Evolutionary conservation across 1,139 yeast species (phyloP).

Genomic region (Taphrina pruni): DNA sequence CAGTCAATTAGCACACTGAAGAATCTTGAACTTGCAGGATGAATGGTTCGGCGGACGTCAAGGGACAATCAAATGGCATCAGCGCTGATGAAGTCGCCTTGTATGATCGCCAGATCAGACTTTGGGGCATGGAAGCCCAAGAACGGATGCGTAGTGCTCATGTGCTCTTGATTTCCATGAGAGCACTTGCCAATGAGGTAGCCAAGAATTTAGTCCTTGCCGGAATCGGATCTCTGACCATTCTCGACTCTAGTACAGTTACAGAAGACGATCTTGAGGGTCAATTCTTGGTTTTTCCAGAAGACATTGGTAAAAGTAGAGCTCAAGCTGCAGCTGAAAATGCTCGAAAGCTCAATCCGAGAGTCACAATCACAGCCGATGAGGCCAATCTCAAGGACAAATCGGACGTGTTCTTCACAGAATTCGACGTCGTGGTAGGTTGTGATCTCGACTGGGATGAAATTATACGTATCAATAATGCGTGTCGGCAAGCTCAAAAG

Average conservation of each 20-base stretch:
- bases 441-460: constrained; percentile 65
- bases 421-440: constrained; percentile 75
- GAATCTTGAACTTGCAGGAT: background rate
- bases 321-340: constrained; percentile 62
- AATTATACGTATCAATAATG: constrained; percentile 56
- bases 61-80: constrained; percentile 16
- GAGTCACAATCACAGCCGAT: constrained; percentile 63
- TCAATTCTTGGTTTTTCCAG: constrained; percentile 75
- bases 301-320: constrained; percentile 56
- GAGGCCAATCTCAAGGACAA: constrained; percentile 52
- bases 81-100: constrained; percentile 78
- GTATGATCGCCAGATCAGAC: constrained; percentile 91
- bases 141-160: constrained; percentile 74
- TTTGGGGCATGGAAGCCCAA: constrained; percentile 98
- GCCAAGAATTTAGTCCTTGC: constrained; percentile 86
- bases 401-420: constrained; percentile 57
- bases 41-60: background rate
- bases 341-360: constrained; percentile 74
- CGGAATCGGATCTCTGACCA: constrained; percentile 78
- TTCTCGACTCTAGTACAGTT: constrained; percentile 66
- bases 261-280: constrained; percentile 70
- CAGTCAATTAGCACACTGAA: background rate
- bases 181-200: constrained; percentile 78
- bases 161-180: constrained; percentile 68
- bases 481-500: constrained; percentile 62